A percentile compares a stretch with the other conserved stretches of the same genome.
Conservation (phyloP, 495 filamentous ascomycete genomes). For the Amorphotheca resinae region DNA sequence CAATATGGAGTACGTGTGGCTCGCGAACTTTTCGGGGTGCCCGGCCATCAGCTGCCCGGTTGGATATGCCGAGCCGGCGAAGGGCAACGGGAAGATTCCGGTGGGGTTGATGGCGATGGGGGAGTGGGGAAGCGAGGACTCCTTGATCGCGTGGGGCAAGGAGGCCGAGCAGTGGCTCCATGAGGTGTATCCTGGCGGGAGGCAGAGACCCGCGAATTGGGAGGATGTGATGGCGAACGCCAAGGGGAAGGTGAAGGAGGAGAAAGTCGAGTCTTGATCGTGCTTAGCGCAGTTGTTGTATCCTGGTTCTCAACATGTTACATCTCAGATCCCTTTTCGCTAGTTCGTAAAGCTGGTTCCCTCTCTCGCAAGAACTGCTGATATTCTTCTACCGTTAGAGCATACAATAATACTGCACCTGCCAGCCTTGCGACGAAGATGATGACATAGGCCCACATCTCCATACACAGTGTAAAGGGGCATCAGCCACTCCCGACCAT, state of each 20-base stretch:
- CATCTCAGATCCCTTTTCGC: no score
- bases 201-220: constrained; percentile 30
- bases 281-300: no score
- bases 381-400: no score
- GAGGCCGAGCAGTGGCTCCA: constrained; percentile 47
- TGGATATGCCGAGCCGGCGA: constrained; percentile 43
- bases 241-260: constrained; percentile 1
- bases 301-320: no score
- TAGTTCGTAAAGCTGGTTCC: no score
- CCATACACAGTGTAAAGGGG: no score
- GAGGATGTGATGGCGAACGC: constrained; percentile 24
- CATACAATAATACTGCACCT: no score
- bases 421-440: no score
- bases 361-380: no score
- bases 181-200: constrained; percentile 28
- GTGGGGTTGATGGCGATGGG: constrained; percentile 83
- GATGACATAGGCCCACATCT: no score
- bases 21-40: constrained; percentile 73
- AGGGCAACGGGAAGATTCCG: constrained; percentile 38
- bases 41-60: constrained; percentile 70
- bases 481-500: no score
- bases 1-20: constrained; percentile 81
- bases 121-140: constrained; percentile 81
- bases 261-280: no score
- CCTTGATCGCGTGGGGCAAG: constrained; percentile 59